Evolutionary conservation across 352 stramenopile species (phyloP).

Genomic region (Globisporangium irregulare): DNA sequence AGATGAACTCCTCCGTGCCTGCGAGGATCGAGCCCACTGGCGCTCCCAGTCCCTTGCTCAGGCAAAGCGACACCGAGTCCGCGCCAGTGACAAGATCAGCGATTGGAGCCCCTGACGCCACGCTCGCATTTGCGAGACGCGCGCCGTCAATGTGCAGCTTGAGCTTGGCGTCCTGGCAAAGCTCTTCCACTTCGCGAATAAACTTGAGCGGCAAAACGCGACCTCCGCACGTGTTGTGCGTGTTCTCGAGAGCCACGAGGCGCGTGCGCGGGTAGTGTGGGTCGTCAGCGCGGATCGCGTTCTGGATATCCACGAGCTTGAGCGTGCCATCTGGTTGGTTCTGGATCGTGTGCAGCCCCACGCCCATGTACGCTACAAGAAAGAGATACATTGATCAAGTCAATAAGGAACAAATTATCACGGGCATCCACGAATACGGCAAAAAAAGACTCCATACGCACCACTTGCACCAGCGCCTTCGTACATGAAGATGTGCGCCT

Average conservation of each 20-base stretch:
- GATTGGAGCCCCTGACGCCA: slow-evolving; percentile 68
- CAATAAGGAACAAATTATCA: neutral
- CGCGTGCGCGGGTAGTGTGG: slow-evolving; percentile 81
- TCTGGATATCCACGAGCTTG: slow-evolving; percentile 72
- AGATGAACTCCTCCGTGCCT: slow-evolving; percentile 87
- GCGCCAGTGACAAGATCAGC: slow-evolving; percentile 75
- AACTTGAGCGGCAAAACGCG: slow-evolving; percentile 85
- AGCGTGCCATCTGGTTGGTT: slow-evolving; percentile 89
- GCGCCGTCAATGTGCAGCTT: slow-evolving; percentile 96
- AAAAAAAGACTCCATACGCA: slow-evolving; percentile 21
- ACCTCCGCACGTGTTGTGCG: slow-evolving; percentile 96
- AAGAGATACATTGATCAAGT: neutral
- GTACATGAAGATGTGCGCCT: slow-evolving; percentile 97
- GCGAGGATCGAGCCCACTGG: slow-evolving; percentile 94
- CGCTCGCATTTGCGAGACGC: slow-evolving; percentile 94
- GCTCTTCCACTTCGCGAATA: slow-evolving; percentile 65
- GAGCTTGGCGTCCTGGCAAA: slow-evolving; percentile 76
- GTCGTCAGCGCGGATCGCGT: slow-evolving; percentile 74
- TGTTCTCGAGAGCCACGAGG: slow-evolving; percentile 97
- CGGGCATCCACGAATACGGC: neutral
- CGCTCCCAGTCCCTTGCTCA: slow-evolving; percentile 96
- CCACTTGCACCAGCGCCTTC: slow-evolving; percentile 90
- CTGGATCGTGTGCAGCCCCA: slow-evolving; percentile 86
- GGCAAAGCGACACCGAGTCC: slow-evolving; percentile 93
- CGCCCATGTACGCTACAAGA: slow-evolving; percentile 78